phyloP scores from a whole-genome alignment of 2,329 filamentous ascomycete genomes.

The Nothopassalora personata region DNA sequence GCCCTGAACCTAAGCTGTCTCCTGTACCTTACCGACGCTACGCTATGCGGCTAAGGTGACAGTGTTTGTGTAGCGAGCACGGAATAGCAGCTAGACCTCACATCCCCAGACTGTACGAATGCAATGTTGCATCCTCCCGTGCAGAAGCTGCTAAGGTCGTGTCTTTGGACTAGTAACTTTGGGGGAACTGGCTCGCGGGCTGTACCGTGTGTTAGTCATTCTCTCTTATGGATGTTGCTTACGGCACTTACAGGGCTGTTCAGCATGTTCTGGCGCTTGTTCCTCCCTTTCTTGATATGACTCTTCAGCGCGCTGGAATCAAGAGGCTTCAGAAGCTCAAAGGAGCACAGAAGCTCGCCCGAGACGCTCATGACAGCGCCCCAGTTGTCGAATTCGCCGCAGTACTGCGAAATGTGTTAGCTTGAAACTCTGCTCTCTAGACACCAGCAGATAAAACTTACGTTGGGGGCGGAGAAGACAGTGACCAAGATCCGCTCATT shows the following conservation, averaged over 20 bases:
- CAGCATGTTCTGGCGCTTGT: slow-evolving; percentile 88
- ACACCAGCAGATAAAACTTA: slow-evolving; percentile 36
- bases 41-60: neutral
- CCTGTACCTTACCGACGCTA: neutral
- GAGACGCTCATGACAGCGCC: slow-evolving; percentile 98
- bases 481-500: slow-evolving; percentile 91
- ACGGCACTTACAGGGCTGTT: slow-evolving; percentile 79
- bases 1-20: neutral
- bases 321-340: slow-evolving; percentile 91
- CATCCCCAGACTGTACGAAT: neutral
- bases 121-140: neutral
- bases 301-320: slow-evolving; percentile 95
- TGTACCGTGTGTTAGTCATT: slow-evolving; percentile 19
- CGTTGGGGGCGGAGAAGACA: slow-evolving; percentile 95
- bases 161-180: slow-evolving; percentile 41
- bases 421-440: neutral
- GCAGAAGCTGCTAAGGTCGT: neutral
- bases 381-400: slow-evolving; percentile 98
- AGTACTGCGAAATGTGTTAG: slow-evolving; percentile 48
- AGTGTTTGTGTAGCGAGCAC: neutral
- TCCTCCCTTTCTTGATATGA: slow-evolving; percentile 96
- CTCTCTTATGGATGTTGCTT: too few species aligned
- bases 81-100: neutral
- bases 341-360: slow-evolving; percentile 87
- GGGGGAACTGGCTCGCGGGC: slow-evolving; percentile 48